Evolutionary conservation across 345 rosid genomes (phyloP).

Genomic region (Moricandia moricandioides): DNA sequence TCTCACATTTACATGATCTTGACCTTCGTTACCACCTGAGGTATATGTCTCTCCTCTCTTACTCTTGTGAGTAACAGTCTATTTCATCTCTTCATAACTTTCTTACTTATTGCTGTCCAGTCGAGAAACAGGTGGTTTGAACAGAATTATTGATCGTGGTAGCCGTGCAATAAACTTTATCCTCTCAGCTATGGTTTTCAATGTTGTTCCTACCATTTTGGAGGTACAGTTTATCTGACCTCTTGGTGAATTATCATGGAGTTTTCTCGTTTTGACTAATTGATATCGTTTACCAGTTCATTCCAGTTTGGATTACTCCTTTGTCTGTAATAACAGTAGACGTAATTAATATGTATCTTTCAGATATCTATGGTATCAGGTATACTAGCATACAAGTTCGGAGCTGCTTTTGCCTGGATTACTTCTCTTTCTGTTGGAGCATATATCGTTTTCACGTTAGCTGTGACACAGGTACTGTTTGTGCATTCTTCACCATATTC

Average conservation of each 20-base stretch:
- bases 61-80: not conserved
- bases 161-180: constrained; percentile 96
- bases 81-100: constrained; percentile 11
- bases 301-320: constrained; percentile 15
- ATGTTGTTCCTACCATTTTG: constrained; percentile 85
- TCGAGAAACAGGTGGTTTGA: constrained; percentile 96
- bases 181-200: constrained; percentile 95
- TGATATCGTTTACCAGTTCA: not conserved
- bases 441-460: constrained; percentile 72
- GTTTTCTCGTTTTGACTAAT: not conserved
- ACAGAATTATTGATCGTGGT: constrained; percentile 92
- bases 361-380: constrained; percentile 98
- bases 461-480: constrained; percentile 76
- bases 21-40: constrained; percentile 93
- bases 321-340: constrained; percentile 29
- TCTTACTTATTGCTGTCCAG: constrained; percentile 47
- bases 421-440: constrained; percentile 91
- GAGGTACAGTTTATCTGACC: constrained; percentile 56
- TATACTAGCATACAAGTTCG: constrained; percentile 90
- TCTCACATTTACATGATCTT: constrained; percentile 90
- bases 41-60: constrained; percentile 37
- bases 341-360: constrained; percentile 48
- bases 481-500: constrained; percentile 9
- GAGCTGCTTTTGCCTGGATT: constrained; percentile 98
- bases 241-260: constrained; percentile 2